A percentile compares a stretch with the other conserved stretches of the same genome.
Conservation (phyloP, 306 rosid genomes). For the Neltuma alba region DNA sequence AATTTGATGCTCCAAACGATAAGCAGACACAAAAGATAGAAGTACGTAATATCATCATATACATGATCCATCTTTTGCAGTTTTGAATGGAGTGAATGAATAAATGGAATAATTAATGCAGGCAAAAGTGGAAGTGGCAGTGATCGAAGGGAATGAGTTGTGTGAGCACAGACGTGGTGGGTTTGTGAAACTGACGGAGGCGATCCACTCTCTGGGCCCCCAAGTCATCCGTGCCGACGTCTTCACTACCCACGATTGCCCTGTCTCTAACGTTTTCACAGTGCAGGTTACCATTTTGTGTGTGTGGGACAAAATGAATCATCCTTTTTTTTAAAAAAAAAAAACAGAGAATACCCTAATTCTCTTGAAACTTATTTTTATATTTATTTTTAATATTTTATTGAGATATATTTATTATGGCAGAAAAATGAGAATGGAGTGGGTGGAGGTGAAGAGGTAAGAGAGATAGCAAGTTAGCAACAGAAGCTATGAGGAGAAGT, state of each 20-base stretch:
- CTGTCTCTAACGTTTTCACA: slow-evolving; percentile 75
- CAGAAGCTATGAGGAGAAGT: slow-evolving; percentile 54
- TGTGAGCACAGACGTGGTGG: slow-evolving; percentile 86
- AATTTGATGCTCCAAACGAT: too few relatives aligned
- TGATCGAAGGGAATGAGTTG: slow-evolving; percentile 74
- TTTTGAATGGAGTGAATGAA: too few relatives aligned
- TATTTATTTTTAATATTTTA: too few relatives aligned
- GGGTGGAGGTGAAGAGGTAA: slow-evolving; percentile 74
- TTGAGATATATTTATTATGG: too few relatives aligned
- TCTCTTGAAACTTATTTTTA: too few relatives aligned
- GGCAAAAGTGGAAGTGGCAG: slow-evolving; percentile 87
- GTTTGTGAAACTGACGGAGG: slow-evolving; percentile 81
- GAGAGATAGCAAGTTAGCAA: slow-evolving; percentile 68
- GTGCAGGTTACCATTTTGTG: slow-evolving; percentile 55
- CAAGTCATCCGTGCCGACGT: slow-evolving; percentile 81
- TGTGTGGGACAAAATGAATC: too few relatives aligned
- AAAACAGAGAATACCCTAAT: too few relatives aligned
- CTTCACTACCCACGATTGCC: slow-evolving; percentile 66
- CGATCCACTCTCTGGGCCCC: slow-evolving; percentile 64
- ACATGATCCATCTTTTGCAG: too few relatives aligned
- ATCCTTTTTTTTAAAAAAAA: too few relatives aligned
- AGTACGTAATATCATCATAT: too few relatives aligned
- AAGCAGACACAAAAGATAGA: too few relatives aligned
- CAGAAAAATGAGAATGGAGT: slow-evolving; percentile 85
- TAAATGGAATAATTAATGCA: too few relatives aligned